Evolutionary conservation across 2,329 filamentous ascomycete species (phyloP).

Genomic region (Rhynchosporium agropyri): DNA sequence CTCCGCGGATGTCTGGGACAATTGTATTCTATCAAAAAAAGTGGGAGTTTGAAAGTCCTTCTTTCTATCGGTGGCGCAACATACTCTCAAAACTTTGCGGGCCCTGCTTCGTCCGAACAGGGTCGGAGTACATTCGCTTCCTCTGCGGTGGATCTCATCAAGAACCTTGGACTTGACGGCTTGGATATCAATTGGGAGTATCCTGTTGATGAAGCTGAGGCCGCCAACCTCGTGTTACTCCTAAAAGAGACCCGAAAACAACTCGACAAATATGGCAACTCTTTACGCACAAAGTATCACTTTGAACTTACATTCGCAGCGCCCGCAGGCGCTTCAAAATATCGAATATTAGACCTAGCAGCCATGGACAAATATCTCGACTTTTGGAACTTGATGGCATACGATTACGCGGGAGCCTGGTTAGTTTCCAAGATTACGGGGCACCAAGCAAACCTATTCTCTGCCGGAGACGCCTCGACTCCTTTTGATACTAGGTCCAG

Average conservation of each 20-base stretch:
- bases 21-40: conserved; percentile 75
- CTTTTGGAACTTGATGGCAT: conserved; percentile 64
- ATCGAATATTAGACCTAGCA: conserved; percentile 49
- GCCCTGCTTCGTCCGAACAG: conserved; percentile 61
- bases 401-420: conserved; percentile 55
- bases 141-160: conserved; percentile 24
- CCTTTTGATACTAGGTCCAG: conserved; percentile 70
- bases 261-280: conserved; percentile 52
- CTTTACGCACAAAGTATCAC: conserved; percentile 47
- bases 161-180: conserved; percentile 25
- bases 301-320: conserved; percentile 57
- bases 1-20: conserved; percentile 85
- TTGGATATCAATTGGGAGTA: too few species aligned
- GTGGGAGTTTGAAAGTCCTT: conserved; percentile 77
- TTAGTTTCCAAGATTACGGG: conserved; percentile 5
- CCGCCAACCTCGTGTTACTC: too few species aligned
- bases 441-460: conserved; percentile 72
- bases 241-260: conserved; percentile 40
- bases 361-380: conserved; percentile 54
- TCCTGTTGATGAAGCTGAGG: too few species aligned
- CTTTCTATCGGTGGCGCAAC: conserved; percentile 84
- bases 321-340: conserved; percentile 52
- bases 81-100: conserved; percentile 73
- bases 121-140: conserved; percentile 38
- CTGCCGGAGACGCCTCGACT: conserved; percentile 59